These are phyloP conservation scores for Trametes versicolor DNA, from an alignment of 1,284 basidiomycete species.

Conservation along the genomic window DNA sequence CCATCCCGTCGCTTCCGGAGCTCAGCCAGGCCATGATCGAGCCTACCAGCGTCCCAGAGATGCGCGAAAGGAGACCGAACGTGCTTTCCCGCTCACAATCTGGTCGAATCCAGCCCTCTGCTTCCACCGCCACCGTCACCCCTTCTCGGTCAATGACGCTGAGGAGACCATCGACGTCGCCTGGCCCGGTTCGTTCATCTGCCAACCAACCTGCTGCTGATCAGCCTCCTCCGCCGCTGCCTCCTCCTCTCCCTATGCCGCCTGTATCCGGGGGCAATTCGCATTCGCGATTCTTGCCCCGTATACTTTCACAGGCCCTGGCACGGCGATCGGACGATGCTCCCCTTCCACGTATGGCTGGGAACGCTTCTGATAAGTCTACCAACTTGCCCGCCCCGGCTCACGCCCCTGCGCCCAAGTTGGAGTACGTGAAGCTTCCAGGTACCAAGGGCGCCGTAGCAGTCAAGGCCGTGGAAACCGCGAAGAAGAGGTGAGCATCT, in stretches of 20 bases:
- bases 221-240: conserved; percentile 35
- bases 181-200: conserved; percentile 35
- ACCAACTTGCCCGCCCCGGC: conserved; percentile 37
- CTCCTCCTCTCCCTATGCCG: conserved; percentile 26
- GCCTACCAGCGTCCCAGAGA: conserved; percentile 37
- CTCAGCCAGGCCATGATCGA: conserved; percentile 33
- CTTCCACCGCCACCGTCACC: conserved; percentile 27
- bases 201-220: conserved; percentile 18
- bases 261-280: conserved; percentile 50
- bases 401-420: conserved; percentile 78
- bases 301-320: conserved; percentile 75
- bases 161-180: conserved; percentile 39
- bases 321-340: conserved; percentile 68
- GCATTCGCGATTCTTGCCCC: conserved; percentile 71
- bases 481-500: conserved; percentile 76
- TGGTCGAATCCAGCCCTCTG: conserved; percentile 32
- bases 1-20: conserved; percentile 39
- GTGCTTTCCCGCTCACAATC: conserved; percentile 42
- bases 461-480: conserved; percentile 87
- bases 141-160: conserved; percentile 26
- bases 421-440: conserved; percentile 90
- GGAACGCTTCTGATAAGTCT: conserved; percentile 34
- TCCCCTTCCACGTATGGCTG: conserved; percentile 43
- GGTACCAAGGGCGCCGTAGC: conserved; percentile 87
- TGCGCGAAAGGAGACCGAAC: conserved; percentile 36